Evolutionary conservation across 345 rosid species (phyloP).

Genomic region (Populus deltoides): DNA sequence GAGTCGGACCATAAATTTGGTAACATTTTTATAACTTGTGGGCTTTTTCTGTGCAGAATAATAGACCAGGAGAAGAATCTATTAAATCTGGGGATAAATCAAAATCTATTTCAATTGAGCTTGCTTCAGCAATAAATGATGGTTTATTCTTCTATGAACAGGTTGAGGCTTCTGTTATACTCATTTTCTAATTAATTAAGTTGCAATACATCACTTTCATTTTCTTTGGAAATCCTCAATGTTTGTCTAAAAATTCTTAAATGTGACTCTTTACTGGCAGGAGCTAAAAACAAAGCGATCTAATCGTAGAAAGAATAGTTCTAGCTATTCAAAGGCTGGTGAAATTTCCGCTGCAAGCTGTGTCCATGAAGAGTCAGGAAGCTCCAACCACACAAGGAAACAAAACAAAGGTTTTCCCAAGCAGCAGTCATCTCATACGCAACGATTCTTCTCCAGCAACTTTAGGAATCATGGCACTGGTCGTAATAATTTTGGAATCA

Average conservation of each 20-base stretch:
- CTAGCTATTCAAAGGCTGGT: conserved; percentile 40
- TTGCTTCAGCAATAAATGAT: conserved; percentile 81
- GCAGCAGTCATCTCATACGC: conserved; percentile 61
- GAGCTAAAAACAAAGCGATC: conserved; percentile 66
- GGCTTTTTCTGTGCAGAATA: conserved; percentile 63
- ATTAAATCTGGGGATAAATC: conserved; percentile 42
- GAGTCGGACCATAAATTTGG: not conserved
- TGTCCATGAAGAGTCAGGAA: conserved; percentile 60
- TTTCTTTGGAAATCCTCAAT: not conserved
- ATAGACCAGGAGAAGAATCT: conserved; percentile 47
- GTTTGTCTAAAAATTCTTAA: conserved; percentile 10
- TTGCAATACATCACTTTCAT: not conserved
- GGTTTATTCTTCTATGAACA: conserved; percentile 94
- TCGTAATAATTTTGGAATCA: conserved; percentile 46
- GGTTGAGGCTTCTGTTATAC: conserved; percentile 38
- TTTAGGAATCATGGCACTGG: conserved; percentile 58
- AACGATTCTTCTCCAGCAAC: conserved; percentile 82
- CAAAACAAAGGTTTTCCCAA: conserved; percentile 57
- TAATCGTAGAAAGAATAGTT: conserved; percentile 48
- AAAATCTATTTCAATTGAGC: conserved; percentile 61
- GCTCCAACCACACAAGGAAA: conserved; percentile 47
- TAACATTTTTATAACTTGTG: conserved; percentile 1
- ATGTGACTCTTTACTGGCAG: conserved; percentile 36
- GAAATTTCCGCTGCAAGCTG: conserved; percentile 46
- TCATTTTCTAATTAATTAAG: not conserved